Conservation (phyloP, 208 protist species). For the Leishmania braziliensis region DNA sequence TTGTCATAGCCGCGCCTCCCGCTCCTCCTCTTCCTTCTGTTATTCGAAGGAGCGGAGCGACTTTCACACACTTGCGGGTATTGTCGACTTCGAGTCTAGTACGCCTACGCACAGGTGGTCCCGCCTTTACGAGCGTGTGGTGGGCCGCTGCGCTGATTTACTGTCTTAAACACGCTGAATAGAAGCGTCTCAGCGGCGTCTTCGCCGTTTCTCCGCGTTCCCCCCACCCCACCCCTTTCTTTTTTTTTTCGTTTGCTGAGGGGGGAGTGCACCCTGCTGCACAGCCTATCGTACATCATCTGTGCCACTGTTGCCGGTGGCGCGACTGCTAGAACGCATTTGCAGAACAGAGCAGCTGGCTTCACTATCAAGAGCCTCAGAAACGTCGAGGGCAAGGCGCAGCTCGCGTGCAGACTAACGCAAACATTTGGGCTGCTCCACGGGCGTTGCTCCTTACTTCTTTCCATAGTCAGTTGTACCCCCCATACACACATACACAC, state of each 20-base stretch:
- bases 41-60: background rate
- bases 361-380: background rate
- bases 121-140: no score
- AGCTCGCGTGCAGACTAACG: no score
- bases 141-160: background rate
- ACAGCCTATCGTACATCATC: background rate
- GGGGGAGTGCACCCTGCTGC: background rate
- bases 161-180: background rate
- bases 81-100: background rate
- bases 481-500: background rate
- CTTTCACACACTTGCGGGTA: background rate
- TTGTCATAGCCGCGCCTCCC: background rate
- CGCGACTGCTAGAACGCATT: background rate
- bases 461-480: background rate
- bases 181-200: background rate
- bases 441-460: background rate
- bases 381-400: background rate
- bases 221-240: no score
- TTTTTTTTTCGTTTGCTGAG: background rate
- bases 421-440: no score
- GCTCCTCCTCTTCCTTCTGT: background rate
- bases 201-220: background rate
- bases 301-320: background rate
- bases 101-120: background rate
- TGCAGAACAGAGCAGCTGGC: background rate